These are phyloP conservation scores for Saccharum hybrid DNA, from an alignment of 202 grass and related monocot species.

Conservation along the genomic window DNA sequence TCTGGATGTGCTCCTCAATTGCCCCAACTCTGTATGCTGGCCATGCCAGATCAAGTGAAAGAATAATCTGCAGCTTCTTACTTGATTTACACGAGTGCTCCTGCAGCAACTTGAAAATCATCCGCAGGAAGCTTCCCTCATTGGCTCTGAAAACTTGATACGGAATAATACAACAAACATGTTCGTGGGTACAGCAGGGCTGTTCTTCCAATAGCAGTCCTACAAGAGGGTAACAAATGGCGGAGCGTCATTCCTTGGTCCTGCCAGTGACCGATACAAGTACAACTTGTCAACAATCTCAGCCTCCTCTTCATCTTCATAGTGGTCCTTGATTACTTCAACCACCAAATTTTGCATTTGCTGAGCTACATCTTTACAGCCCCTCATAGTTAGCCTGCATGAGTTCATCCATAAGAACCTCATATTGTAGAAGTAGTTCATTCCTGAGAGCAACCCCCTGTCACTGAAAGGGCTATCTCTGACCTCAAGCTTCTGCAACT, in stretches of 20 bases:
- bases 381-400: slow-evolving; percentile 74
- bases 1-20: slow-evolving; percentile 14
- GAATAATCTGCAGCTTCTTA: slow-evolving; percentile 5
- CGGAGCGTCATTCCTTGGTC: slow-evolving; percentile 73
- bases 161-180: slow-evolving; percentile 43
- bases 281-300: slow-evolving; percentile 77
- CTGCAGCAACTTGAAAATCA: slow-evolving; percentile 44
- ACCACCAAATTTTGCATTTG: slow-evolving; percentile 79
- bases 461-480: slow-evolving; percentile 92
- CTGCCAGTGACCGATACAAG: slow-evolving; percentile 76
- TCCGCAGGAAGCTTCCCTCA: slow-evolving; percentile 10
- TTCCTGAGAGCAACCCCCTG: slow-evolving; percentile 61
- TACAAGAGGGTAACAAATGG: slow-evolving; percentile 81
- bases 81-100: slow-evolving; percentile 17
- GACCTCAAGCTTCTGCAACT: slow-evolving; percentile 85
- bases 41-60: not conserved
- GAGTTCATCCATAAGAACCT: slow-evolving; percentile 98
- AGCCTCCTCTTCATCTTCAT: slow-evolving; percentile 52
- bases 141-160: slow-evolving; percentile 31
- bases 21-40: not conserved
- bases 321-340: slow-evolving; percentile 78
- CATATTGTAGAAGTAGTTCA: slow-evolving; percentile 82
- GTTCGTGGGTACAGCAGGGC: not conserved
- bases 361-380: slow-evolving; percentile 68
- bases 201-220: slow-evolving; percentile 43